Base-by-base conservation (phyloP, 495 filamentous ascomycete species). In the Lichina pygmaea region DNA sequence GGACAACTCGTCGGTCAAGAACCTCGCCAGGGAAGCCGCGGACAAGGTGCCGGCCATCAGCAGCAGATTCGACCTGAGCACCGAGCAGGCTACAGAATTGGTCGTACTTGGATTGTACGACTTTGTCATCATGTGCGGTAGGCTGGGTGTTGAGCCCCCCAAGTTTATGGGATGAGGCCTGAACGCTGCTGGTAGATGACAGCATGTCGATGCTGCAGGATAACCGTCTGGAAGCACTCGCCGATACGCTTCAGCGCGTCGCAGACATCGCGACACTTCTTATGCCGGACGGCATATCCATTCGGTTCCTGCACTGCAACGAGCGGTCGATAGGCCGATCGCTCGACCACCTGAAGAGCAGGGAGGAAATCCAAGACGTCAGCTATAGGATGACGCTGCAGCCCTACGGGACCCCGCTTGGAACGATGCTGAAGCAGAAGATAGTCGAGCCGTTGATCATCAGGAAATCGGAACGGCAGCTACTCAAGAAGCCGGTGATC, bases 71-170 rank as follows among this genome's bases (percentile, higher is more conserved):
- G 4, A 40, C 5, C 38, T 16, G 15, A 16, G 15, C 12, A 40
- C 38, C 24, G 43, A 32, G 24, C 33, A 45, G 9, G 17, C 32
- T 6, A 38, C 44, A 2, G 44, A 24, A 15, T 32, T 45, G 11
- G 40, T 37, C 33, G 40, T 30, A 16, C 44, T 45, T 17, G 31
- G 34, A 6, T 15, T 45, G 9, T 45, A 45, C 33, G 33, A 37
- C n/a, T 45, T 45, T 32, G 44, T 45, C n/a, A 8, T 45, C 40
- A n/a, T 45, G 11, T 45, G 44, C 15, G 44, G 44, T 45, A 33
- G 36, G 43, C 36, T 7, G n/a, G 8, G 31, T n/a, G 33, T 4
- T 8, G 2, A 3, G 4, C 2, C 30, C 43, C 43, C 43, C 43
- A 6, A 13, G 8, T 33, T 16, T 9, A 4, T n/a, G 38, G 34